phyloP scores from a whole-genome alignment of 2,329 filamentous ascomycete species.

The Penicillium glabrum region DNA sequence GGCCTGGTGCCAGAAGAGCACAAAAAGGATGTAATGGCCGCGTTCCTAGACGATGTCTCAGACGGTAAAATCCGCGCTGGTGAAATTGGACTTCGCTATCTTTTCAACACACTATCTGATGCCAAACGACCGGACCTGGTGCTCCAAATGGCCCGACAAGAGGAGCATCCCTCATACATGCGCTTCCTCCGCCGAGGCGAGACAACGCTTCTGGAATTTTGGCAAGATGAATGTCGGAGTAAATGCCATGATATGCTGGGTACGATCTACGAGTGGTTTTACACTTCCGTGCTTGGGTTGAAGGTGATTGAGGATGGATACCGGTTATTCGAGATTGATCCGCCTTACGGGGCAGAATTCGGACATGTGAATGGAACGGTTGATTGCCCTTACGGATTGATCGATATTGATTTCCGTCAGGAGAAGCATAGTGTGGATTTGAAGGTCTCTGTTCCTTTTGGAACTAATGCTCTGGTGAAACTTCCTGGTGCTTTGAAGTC shows the following conservation, averaged over 20 bases:
- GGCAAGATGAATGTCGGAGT: slow-evolving; percentile 74
- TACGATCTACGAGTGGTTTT: slow-evolving; percentile 52
- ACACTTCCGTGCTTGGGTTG: slow-evolving; percentile 42
- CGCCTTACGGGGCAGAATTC: slow-evolving; percentile 44
- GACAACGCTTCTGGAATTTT: slow-evolving; percentile 77
- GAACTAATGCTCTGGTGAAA: background rate
- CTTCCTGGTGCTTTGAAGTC: background rate
- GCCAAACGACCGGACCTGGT: slow-evolving; percentile 22
- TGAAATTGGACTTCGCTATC: slow-evolving; percentile 23
- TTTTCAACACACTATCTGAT: slow-evolving; percentile 23
- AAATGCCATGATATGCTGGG: slow-evolving; percentile 61
- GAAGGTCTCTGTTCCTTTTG: background rate
- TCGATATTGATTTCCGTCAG: slow-evolving; percentile 11
- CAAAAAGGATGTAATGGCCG: slow-evolving; percentile 17
- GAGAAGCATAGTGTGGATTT: background rate
- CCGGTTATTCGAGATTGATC: slow-evolving; percentile 40
- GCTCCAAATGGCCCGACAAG: slow-evolving; percentile 43
- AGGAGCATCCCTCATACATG: slow-evolving; percentile 52
- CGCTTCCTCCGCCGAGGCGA: slow-evolving; percentile 48
- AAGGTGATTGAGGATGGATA: slow-evolving; percentile 41
- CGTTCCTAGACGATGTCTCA: slow-evolving; percentile 19
- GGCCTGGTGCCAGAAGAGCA: slow-evolving; percentile 14
- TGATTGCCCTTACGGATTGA: slow-evolving; percentile 22
- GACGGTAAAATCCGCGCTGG: slow-evolving; percentile 21
- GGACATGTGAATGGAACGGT: slow-evolving; percentile 21